A percentile compares a stretch with the other conserved stretches of the same genome.
Conservation (phyloP, 192 early-diverging fungal species). For the Coemansia sp. region DNA sequence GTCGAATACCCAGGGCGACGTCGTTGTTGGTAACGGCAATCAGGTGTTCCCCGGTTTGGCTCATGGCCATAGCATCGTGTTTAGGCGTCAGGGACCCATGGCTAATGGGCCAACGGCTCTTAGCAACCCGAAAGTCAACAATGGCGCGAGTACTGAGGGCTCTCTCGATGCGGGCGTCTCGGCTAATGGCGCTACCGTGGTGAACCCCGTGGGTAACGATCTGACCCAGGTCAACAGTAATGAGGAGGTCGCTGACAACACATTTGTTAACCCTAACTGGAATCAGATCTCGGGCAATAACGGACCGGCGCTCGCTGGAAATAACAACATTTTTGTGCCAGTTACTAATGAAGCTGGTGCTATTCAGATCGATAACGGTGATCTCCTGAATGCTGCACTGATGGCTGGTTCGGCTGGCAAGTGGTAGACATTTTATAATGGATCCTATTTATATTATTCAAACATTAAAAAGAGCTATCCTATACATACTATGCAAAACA, state of each 20-base stretch:
- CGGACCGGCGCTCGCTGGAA: conserved; percentile 44
- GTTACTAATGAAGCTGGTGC: conserved; percentile 49
- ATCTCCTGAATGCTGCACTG: conserved; percentile 25
- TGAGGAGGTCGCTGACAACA: conserved; percentile 41
- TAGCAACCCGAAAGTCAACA: conserved; percentile 37
- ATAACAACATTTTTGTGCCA: conserved; percentile 39
- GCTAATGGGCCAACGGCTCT: conserved; percentile 39
- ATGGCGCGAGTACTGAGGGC: conserved; percentile 33
- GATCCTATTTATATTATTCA: not conserved
- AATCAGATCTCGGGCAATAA: conserved; percentile 44
- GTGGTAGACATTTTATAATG: not conserved
- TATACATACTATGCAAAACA: not conserved
- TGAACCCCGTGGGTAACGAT: conserved; percentile 46
- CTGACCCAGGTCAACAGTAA: conserved; percentile 43
- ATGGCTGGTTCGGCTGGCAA: conserved; percentile 4
- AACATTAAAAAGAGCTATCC: conserved; percentile 7
- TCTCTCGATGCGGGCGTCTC: conserved; percentile 20
- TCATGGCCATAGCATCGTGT: conserved; percentile 6
- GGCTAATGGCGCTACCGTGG: conserved; percentile 23
- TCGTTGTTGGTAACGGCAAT: conserved; percentile 48
- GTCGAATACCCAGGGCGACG: conserved; percentile 20
- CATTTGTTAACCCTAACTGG: conserved; percentile 42
- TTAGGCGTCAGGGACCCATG: conserved; percentile 30
- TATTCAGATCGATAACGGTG: conserved; percentile 50
- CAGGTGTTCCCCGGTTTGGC: conserved; percentile 11